Conservation (phyloP, 352 stramenopile species). For the Phytophthora fragariae region DNA sequence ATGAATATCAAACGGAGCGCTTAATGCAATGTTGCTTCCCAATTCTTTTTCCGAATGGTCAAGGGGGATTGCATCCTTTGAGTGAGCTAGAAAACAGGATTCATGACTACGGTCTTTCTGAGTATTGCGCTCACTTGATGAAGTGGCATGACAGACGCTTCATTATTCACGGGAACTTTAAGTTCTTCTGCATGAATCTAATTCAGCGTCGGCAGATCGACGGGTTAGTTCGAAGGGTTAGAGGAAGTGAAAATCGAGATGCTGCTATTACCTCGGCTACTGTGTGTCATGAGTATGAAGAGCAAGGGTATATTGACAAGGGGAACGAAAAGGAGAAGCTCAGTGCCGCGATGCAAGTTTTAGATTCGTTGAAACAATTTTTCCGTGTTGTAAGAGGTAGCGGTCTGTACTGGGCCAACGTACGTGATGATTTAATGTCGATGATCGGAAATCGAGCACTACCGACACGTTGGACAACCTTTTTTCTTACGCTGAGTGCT, state of each 20-base stretch:
- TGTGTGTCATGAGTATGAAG: background rate
- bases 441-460: too few relatives aligned
- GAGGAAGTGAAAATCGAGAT: background rate
- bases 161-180: too few relatives aligned
- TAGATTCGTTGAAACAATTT: background rate
- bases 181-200: too few relatives aligned
- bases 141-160: too few relatives aligned
- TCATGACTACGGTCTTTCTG: background rate
- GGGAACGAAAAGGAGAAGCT: background rate
- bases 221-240: background rate
- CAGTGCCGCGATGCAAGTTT: background rate
- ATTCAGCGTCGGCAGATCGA: background rate
- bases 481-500: slow-evolving; percentile 13
- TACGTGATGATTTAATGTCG: too few relatives aligned
- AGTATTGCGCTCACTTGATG: background rate
- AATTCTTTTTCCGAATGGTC: background rate
- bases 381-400: too few relatives aligned
- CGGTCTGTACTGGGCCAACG: too few relatives aligned
- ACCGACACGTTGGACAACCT: too few relatives aligned
- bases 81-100: background rate
- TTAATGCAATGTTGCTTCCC: background rate
- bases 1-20: background rate
- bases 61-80: background rate
- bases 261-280: background rate
- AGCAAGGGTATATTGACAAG: background rate